These are phyloP conservation scores for Podospora sp. DNA, from an alignment of 495 filamentous ascomycete genomes.

Conservation along the genomic window DNA sequence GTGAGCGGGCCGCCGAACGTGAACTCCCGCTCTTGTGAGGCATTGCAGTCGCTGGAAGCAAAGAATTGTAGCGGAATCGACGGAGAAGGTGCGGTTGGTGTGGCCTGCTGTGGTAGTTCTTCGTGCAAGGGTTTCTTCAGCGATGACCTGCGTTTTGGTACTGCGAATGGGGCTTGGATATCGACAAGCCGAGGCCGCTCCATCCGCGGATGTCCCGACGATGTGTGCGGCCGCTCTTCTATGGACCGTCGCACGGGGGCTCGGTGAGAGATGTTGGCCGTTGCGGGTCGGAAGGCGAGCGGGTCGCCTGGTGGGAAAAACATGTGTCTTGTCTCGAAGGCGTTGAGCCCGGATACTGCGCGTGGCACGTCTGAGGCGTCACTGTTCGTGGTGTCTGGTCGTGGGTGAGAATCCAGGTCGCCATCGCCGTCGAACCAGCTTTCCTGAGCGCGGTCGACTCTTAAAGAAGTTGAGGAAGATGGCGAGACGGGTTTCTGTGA, in stretches of 20 bases:
- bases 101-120: neutral
- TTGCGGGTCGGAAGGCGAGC: neutral
- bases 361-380: neutral
- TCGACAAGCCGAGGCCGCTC: conserved; percentile 32
- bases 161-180: conserved; percentile 26
- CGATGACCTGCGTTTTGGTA: conserved; percentile 26
- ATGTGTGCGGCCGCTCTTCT: conserved; percentile 23
- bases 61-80: neutral
- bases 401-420: conserved; percentile 18
- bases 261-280: neutral
- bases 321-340: neutral
- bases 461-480: conserved; percentile 17
- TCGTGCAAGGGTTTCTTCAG: neutral
- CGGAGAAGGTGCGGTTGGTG: neutral
- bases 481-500: conserved; percentile 29
- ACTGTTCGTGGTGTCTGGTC: neutral
- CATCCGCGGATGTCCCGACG: conserved; percentile 12
- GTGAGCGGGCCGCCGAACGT: neutral
- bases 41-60: neutral
- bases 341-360: neutral
- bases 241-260: neutral
- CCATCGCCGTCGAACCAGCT: conserved; percentile 42
- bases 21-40: neutral
- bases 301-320: neutral
- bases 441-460: conserved; percentile 12